Base-by-base conservation (phyloP, 129 eudicot species). In the Centrapalus pauciflorus region DNA sequence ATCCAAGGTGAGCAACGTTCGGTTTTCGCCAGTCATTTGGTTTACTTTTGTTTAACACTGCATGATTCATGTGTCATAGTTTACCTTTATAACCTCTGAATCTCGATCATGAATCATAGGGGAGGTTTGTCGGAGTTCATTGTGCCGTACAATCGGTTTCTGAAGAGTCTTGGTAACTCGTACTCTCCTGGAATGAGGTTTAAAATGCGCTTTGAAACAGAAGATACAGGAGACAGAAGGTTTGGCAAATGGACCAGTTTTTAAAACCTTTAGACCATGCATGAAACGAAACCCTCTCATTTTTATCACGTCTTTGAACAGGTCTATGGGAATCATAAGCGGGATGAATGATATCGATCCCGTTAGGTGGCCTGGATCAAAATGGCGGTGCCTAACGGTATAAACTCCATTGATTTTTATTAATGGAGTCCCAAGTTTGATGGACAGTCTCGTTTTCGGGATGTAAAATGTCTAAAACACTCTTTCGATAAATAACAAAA, bases 371-470 rank as follows among this genome's bases (percentile, higher is more conserved):
- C 90, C 86, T 9, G 95, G 93, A 59, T 94, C 99, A 16, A 94
- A 89, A 60, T 94, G 99, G 99, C 86, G 88, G 75, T 86, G 93
- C 84, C 60, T 94, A 29, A 76, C 70, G 97, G 99, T 93, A 81
- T 35, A 80, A 19, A n/a, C 12, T 56, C 14, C 7, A 8, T 24
- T 46, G 9, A 2, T 27, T 58, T n/a, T 26, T 9, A 11, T 29
- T 61, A 4, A n/a, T 14, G 17, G 17, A 13, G 0, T 14, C 5
- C 14, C 8, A 45, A 14, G n/a, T 0, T 4, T n/a, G n/a, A n/a
- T n/a, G n/a, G n/a, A n/a, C n/a, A n/a, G n/a, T n/a, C n/a, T n/a
- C n/a, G n/a, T n/a, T n/a, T n/a, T n/a, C n/a, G n/a, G n/a, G n/a
- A n/a, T 41, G 26, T 58, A 26, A 23, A 32, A 38, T 30, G 59